Base-by-base conservation (phyloP, 805 yeast species). In the Saccharomycopsis sp. region DNA sequence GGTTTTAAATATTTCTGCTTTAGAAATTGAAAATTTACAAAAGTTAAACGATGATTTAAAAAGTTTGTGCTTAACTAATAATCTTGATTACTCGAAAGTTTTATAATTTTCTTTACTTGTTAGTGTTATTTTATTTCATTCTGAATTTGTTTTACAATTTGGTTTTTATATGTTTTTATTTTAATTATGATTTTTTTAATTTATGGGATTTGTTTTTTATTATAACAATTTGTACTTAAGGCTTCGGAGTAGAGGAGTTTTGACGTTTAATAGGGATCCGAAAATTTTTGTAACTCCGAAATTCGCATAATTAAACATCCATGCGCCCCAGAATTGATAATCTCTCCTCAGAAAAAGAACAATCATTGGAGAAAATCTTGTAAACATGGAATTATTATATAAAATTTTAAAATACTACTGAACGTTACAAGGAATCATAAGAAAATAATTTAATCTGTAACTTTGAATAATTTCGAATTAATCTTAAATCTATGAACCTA, bases 11-110 rank as follows among this genome's bases (percentile, higher is more conserved):
- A 34, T 49, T 15, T 51, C 61, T 1, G 51, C 57, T 5, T 41
- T 46, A 20, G 62, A 60, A 31, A 54, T 60, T 12, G 56, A 56
- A 30, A 33, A 46, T 30, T 42, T 59, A 21, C 15, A 36, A 3
- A 44, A 46, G 8, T 20, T 45, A 6, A 57, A 58, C 36, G 27
- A 38, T 21, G 41, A 45, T 31, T 37, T 52, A 30, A 41, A 41
- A 32, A 18, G 30, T 9, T 34, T 28, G 15, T 28, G 31, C 15
- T 6, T 9, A 5, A 15, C 31, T 28, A 28, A 28, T 28, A 15
- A 14, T 5, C 8, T 28, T 9, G 15, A n/a, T 28, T 23, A 23
- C 10, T 23, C 26, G 10, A 23, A 23, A 8, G 10, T 23, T 23
- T 23, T 10, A 23, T 23, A 23, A 23, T 6, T 23, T 23, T 10